phyloP scores from a whole-genome alignment of 164 flowering plant genomes.

The Amborella trichopoda region DNA sequence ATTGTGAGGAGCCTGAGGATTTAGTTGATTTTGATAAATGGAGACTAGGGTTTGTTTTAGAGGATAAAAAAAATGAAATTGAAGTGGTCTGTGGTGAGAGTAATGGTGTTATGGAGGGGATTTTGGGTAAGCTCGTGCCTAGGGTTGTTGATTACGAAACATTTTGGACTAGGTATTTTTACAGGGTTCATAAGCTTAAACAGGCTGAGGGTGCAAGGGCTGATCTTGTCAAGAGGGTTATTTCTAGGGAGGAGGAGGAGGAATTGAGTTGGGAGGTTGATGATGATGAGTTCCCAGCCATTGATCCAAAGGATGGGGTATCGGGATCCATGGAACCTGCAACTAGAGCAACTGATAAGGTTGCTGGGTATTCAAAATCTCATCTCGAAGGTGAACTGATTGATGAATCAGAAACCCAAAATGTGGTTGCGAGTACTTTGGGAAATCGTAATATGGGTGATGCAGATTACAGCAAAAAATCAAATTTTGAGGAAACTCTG shows the following conservation, averaged over 20 bases:
- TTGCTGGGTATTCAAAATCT: too few species aligned
- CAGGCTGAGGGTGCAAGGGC: constrained; percentile 65
- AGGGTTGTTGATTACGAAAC: constrained; percentile 29
- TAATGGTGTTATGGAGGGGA: constrained; percentile 30
- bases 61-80: constrained; percentile 43
- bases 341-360: too few species aligned
- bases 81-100: constrained; percentile 27
- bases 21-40: constrained; percentile 39
- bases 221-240: constrained; percentile 59
- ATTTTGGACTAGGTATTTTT: constrained; percentile 77
- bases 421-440: not conserved
- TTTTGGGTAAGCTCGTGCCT: constrained; percentile 49
- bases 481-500: not conserved
- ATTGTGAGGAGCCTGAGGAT: constrained; percentile 54
- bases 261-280: constrained; percentile 86
- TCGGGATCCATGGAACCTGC: constrained; percentile 1
- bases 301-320: not conserved
- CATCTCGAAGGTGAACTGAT: too few species aligned
- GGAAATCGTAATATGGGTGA: not conserved
- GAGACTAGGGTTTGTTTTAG: constrained; percentile 53
- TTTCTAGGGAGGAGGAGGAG: constrained; percentile 62
- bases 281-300: constrained; percentile 25
- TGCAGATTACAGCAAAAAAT: too few species aligned
- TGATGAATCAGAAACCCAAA: not conserved
- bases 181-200: constrained; percentile 42